Conservation (phyloP, 768 basidiomycete genomes). For the Tulasnella sp. region DNA sequence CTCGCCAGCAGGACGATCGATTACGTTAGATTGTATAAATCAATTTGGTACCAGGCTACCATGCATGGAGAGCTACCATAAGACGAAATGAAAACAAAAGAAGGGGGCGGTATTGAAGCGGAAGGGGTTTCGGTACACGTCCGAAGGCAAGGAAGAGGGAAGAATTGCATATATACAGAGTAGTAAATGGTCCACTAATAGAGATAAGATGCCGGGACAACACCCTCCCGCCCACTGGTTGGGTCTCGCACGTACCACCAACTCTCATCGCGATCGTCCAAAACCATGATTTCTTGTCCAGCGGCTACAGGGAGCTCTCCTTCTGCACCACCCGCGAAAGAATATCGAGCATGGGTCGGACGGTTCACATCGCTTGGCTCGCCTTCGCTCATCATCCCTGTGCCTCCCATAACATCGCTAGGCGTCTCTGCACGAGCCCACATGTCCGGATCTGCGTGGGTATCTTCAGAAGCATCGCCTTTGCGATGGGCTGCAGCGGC, state of each 20-base stretch:
- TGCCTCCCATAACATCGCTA: conserved; percentile 61
- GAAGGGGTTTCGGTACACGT: neutral
- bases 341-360: conserved; percentile 78
- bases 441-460: conserved; percentile 68
- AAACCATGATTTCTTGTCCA: conserved; percentile 71
- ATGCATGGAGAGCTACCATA: neutral
- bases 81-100: neutral
- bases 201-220: conserved; percentile 89
- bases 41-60: neutral
- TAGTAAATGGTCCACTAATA: conserved; percentile 54
- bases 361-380: conserved; percentile 59
- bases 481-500: conserved; percentile 37
- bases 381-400: conserved; percentile 49
- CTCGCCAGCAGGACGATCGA: neutral
- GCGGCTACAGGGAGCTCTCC: conserved; percentile 73
- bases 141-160: conserved; percentile 8
- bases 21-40: conserved; percentile 13
- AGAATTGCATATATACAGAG: conserved; percentile 18
- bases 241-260: conserved; percentile 95
- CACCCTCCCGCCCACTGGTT: conserved; percentile 79
- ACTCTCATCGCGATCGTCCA: conserved; percentile 81
- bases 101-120: neutral
- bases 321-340: conserved; percentile 76
- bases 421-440: conserved; percentile 82
- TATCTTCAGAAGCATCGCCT: conserved; percentile 45